Evolutionary conservation across 306 rosid genomes (phyloP).

Genomic region (Quillaja saponaria): DNA sequence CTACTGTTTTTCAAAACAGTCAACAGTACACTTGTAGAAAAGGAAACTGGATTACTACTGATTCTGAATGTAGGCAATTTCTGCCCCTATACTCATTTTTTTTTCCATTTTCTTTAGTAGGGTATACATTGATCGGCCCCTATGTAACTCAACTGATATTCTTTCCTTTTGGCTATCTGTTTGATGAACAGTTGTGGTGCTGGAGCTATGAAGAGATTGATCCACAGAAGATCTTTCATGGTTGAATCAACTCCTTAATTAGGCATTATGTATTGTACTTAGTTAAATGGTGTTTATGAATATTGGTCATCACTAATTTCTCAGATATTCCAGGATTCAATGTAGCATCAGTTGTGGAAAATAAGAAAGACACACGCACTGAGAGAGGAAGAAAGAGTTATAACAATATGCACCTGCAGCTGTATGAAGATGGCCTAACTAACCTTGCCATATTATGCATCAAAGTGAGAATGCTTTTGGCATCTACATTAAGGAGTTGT

Average conservation of each 20-base stretch:
- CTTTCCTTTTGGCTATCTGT: not conserved
- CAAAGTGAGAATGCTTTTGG: not conserved
- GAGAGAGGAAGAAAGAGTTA: not conserved
- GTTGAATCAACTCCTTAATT: constrained; percentile 27
- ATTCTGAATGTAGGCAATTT: constrained; percentile 73
- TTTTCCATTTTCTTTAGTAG: not conserved
- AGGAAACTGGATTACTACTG: constrained; percentile 95
- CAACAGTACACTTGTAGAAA: constrained; percentile 39
- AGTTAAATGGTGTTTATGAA: constrained; percentile 23
- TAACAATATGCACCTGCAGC: constrained; percentile 4
- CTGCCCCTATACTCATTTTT: not conserved
- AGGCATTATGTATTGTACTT: constrained; percentile 28
- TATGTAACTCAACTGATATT: constrained; percentile 27
- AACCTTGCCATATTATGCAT: not conserved
- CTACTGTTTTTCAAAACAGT: constrained; percentile 29
- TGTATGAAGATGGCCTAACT: constrained; percentile 11
- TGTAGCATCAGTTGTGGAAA: constrained; percentile 23
- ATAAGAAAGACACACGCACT: not conserved
- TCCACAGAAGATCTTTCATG: constrained; percentile 11
- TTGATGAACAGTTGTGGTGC: constrained; percentile 77
- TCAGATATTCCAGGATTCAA: constrained; percentile 26
- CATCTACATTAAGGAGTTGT: no score
- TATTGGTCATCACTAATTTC: constrained; percentile 22
- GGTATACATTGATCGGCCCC: not conserved
- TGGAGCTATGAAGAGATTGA: constrained; percentile 68